Evolutionary conservation across 2,329 filamentous ascomycete species (phyloP).

Genomic region (Xylariales sp.): DNA sequence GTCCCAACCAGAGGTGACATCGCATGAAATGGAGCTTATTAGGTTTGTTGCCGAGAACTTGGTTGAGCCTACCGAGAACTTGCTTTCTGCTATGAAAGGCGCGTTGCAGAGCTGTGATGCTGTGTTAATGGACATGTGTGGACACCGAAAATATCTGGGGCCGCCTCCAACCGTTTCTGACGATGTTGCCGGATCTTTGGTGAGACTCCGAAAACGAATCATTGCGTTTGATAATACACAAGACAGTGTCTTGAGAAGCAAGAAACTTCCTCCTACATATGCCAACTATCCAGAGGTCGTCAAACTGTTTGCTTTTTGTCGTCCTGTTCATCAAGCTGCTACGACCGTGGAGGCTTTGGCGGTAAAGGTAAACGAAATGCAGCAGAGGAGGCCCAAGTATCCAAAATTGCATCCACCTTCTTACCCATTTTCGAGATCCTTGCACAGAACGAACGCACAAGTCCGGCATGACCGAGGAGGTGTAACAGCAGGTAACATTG

Average conservation of each 20-base stretch:
- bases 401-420: slow-evolving; percentile 44
- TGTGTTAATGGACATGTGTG: slow-evolving; percentile 49
- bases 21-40: slow-evolving; percentile 18
- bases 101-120: slow-evolving; percentile 44
- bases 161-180: slow-evolving; percentile 35
- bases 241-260: slow-evolving; percentile 38
- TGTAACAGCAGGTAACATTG: slow-evolving; percentile 44
- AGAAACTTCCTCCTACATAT: slow-evolving; percentile 38
- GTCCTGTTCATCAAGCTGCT: slow-evolving; percentile 49
- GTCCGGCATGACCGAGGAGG: slow-evolving; percentile 56
- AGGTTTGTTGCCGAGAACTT: slow-evolving; percentile 27
- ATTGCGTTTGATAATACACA: slow-evolving; percentile 44
- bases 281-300: slow-evolving; percentile 45
- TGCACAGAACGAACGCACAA: slow-evolving; percentile 51
- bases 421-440: slow-evolving; percentile 48
- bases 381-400: slow-evolving; percentile 30
- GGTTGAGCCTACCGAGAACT: slow-evolving; percentile 39
- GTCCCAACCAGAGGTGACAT: slow-evolving; percentile 7
- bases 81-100: slow-evolving; percentile 42
- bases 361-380: slow-evolving; percentile 43
- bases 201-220: slow-evolving; percentile 36
- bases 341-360: slow-evolving; percentile 41
- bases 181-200: slow-evolving; percentile 33
- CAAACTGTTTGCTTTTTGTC: slow-evolving; percentile 50
- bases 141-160: slow-evolving; percentile 42